phyloP scores from a whole-genome alignment of 2,329 filamentous ascomycete species.

The Aspergillus pseudoterreus region DNA sequence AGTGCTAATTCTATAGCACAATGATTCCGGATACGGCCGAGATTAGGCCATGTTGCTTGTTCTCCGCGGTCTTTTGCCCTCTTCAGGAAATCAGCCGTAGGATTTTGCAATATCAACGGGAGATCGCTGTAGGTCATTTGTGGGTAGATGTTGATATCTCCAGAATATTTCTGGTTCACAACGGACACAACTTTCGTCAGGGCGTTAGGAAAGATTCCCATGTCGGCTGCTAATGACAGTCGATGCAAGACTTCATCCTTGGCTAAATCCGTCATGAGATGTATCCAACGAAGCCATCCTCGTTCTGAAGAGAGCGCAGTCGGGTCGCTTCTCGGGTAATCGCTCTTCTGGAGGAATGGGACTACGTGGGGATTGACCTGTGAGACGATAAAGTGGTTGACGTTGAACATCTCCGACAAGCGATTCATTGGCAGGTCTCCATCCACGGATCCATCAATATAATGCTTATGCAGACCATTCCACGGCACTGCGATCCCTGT shows the following conservation, averaged over 20 bases:
- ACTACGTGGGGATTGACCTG: slow-evolving; percentile 95
- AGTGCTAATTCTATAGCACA: slow-evolving; percentile 85
- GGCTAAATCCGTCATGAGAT: slow-evolving; percentile 66
- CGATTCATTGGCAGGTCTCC: slow-evolving; percentile 90
- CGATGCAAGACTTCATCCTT: slow-evolving; percentile 77
- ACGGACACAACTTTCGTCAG: slow-evolving; percentile 76
- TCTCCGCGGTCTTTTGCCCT: slow-evolving; percentile 74
- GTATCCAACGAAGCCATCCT: slow-evolving; percentile 51
- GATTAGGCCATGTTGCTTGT: slow-evolving; percentile 84
- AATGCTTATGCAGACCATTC: slow-evolving; percentile 80
- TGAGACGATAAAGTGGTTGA: slow-evolving; percentile 96
- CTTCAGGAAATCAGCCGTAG: slow-evolving; percentile 80
- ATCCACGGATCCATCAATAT: slow-evolving; percentile 93
- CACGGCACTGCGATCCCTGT: slow-evolving; percentile 76
- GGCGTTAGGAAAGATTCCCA: slow-evolving; percentile 75
- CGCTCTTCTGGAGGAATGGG: slow-evolving; percentile 76
- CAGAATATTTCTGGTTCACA: slow-evolving; percentile 85
- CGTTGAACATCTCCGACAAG: slow-evolving; percentile 92
- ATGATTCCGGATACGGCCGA: slow-evolving; percentile 79
- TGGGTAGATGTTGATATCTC: slow-evolving; percentile 91
- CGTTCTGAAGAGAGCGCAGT: slow-evolving; percentile 28
- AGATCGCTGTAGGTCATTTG: slow-evolving; percentile 72
- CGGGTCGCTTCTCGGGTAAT: slow-evolving; percentile 42
- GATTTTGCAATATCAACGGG: slow-evolving; percentile 75
- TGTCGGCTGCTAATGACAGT: slow-evolving; percentile 73